Conservation (phyloP, 2,329 filamentous ascomycete genomes). For the Aphanoascus verrucosus region DNA sequence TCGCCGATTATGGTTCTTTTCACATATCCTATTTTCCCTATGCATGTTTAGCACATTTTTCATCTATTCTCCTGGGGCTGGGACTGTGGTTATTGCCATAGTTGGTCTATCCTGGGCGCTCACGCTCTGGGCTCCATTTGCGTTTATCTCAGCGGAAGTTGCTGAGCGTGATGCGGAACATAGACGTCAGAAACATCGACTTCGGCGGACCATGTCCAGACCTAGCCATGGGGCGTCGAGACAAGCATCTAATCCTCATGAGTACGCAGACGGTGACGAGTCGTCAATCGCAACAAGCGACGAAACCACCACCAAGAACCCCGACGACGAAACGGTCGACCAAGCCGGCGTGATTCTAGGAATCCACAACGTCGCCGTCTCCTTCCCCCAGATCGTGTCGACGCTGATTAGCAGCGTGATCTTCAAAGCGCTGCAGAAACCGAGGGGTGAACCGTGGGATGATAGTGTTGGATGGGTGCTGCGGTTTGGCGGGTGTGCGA, state of each 20-base stretch:
- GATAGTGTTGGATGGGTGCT: conserved; percentile 79
- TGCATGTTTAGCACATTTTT: conserved; percentile 79
- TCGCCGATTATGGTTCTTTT: conserved; percentile 74
- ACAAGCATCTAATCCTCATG: not conserved
- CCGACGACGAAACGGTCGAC: conserved; percentile 48
- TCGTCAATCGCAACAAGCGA: conserved; percentile 31
- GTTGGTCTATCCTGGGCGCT: conserved; percentile 88
- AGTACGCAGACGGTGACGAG: not conserved
- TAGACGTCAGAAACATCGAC: conserved; percentile 37
- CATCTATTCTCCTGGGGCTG: conserved; percentile 58
- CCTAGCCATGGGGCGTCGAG: not conserved
- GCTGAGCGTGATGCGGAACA: conserved; percentile 64
- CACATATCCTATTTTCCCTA: conserved; percentile 69
- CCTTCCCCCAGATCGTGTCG: conserved; percentile 81
- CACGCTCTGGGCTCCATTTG: conserved; percentile 89
- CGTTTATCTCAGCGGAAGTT: conserved; percentile 88
- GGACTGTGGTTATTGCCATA: conserved; percentile 66
- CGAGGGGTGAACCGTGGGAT: conserved; percentile 71
- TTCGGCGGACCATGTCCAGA: conserved; percentile 13
- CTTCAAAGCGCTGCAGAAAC: conserved; percentile 79
- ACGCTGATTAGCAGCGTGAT: conserved; percentile 74
- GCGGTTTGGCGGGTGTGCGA: conserved; percentile 69
- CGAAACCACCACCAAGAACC: conserved; percentile 18
- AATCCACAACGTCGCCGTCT: conserved; percentile 91
- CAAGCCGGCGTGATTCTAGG: conserved; percentile 85